Conservation (phyloP, 2,329 filamentous ascomycete species). For the Zymoseptoria tritici region DNA sequence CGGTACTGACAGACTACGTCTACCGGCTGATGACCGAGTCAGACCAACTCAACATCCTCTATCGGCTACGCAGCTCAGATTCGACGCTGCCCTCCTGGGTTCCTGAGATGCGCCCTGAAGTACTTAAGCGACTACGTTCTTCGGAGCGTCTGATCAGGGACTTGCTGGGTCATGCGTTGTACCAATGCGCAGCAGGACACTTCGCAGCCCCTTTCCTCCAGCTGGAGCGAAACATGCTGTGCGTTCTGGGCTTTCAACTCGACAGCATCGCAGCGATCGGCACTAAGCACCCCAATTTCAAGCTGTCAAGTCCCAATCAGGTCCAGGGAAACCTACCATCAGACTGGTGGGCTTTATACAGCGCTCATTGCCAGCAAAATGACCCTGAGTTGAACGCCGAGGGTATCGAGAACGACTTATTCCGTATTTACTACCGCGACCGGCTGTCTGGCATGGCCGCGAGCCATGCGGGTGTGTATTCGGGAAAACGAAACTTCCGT, state of each 20-base stretch:
- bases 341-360: slow-evolving; percentile 1
- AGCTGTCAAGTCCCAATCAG: neutral
- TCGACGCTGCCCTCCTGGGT: slow-evolving; percentile 3
- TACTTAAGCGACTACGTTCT: too few relatives aligned
- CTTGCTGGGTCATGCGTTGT: too few relatives aligned
- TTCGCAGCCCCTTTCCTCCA: neutral
- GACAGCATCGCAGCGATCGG: slow-evolving; percentile 1
- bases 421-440: slow-evolving; percentile 1
- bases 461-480: too few relatives aligned
- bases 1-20: slow-evolving; percentile 1
- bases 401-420: neutral
- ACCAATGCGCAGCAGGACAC: neutral
- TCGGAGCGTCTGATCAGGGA: too few relatives aligned
- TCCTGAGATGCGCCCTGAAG: neutral
- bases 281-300: neutral
- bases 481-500: too few relatives aligned
- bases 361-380: neutral
- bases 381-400: neutral
- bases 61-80: slow-evolving; percentile 3
- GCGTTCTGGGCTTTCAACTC: neutral
- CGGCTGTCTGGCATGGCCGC: neutral
- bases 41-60: slow-evolving; percentile 1
- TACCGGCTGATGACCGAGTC: slow-evolving; percentile 1
- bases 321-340: slow-evolving; percentile 1
- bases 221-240: neutral